Base-by-base conservation (phyloP, 176 grass and related monocot species). In the Raddia distichophylla region DNA sequence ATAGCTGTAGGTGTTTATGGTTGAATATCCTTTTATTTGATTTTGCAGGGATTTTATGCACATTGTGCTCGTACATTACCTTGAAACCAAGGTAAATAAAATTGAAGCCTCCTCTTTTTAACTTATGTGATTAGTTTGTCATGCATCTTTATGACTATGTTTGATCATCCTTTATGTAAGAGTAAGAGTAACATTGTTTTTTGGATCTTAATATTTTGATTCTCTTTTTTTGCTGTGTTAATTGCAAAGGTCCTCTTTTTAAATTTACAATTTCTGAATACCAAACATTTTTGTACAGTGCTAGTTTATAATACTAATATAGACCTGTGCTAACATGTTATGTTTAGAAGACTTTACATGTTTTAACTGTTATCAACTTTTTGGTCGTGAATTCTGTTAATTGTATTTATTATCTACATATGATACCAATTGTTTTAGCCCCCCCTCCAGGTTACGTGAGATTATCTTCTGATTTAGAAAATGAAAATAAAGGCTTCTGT, bases 51-150 rank as follows among this genome's bases (percentile, higher is more conserved):
- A 89, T 46, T 93, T 81, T 60, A 93, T 93, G 91, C 91, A 93
- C 52, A 93, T 93, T 82, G 91, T 89, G 62, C 87, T 93, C 65
- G 91, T 93, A 80, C 91, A 93, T 80, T 93, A 93, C 84, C 91
- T 79, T 40, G 87, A 93, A 64, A 88, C 85, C 62, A 93, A 93
- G 91, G 91, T 93, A 81, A 78, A 19, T 93, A 81, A 78, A 19
- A 54, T 6, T 43, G 45, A 76, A 69, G 2, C 50, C 0, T 43
- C 5, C 11, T 82, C 48, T 61, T 67, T 37, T 68, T 76, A 10
- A 5, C 76, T 67, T 60, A 86, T 7, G 13, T 65, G 57, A 52
- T 69, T 49, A 48, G 18, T 17, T 83, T 42, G 19, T 19, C 9
- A 40, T 58, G 13, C 37, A 14, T 20, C 48, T 27, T 27, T 27